Evolutionary conservation across 345 rosid genomes (phyloP).

Genomic region (Arabis alpina): DNA sequence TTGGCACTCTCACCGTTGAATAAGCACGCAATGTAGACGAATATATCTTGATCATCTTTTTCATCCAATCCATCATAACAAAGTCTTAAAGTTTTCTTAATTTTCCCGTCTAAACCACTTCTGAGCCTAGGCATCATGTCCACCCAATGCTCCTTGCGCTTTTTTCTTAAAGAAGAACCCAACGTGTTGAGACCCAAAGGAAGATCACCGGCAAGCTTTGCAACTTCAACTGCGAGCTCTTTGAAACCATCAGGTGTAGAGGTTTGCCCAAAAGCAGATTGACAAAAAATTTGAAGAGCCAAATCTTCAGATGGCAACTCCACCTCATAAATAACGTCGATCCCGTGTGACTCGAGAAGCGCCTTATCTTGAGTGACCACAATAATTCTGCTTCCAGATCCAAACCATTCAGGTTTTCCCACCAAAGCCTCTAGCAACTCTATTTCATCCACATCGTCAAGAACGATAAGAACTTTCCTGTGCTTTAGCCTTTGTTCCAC

Average conservation of each 20-base stretch:
- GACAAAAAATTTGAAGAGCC: slow-evolving; percentile 25
- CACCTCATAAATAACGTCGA: slow-evolving; percentile 22
- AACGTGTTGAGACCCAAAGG: slow-evolving; percentile 35
- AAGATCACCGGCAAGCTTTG: slow-evolving; percentile 27
- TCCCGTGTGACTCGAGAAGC: slow-evolving; percentile 5
- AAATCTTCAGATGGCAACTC: not conserved
- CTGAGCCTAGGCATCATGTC: slow-evolving; percentile 9
- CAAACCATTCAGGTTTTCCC: slow-evolving; percentile 15
- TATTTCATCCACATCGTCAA: slow-evolving; percentile 23
- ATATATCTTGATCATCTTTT: slow-evolving; percentile 11
- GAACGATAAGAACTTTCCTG: slow-evolving; percentile 22
- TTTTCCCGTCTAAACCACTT: slow-evolving; percentile 15
- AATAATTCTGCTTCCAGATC: slow-evolving; percentile 26
- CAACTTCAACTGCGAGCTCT: not conserved
- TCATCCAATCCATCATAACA: slow-evolving; percentile 19
- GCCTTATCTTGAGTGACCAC: slow-evolving; percentile 23
- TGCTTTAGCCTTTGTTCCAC: not conserved
- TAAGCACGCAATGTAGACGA: slow-evolving; percentile 41
- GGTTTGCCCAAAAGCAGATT: slow-evolving; percentile 8
- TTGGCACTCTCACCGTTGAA: not conserved
- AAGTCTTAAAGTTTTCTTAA: not conserved
- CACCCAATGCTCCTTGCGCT: slow-evolving; percentile 20
- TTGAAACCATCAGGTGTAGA: not conserved
- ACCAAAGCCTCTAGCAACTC: slow-evolving; percentile 7
- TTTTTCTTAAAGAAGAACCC: slow-evolving; percentile 23